These are phyloP conservation scores for Claviceps quebecensis DNA, from an alignment of 2,329 filamentous ascomycete species.

Conservation along the genomic window DNA sequence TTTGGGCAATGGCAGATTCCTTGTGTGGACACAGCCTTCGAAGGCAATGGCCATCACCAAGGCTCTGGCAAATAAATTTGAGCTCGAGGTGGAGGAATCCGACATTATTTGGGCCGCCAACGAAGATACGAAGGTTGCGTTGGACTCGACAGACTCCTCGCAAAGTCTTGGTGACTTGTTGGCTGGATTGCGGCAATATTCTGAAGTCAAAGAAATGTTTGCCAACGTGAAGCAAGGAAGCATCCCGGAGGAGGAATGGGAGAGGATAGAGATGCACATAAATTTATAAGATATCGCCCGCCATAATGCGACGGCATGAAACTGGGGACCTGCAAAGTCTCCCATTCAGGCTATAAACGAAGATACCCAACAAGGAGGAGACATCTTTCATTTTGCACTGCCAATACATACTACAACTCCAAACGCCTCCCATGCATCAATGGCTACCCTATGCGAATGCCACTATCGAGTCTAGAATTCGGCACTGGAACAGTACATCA, in stretches of 20 bases:
- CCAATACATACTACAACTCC: background rate
- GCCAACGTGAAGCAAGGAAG: constrained; percentile 47
- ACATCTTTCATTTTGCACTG: background rate
- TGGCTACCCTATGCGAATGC: background rate
- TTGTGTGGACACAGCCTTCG: constrained; percentile 36
- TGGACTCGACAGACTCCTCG: constrained; percentile 43
- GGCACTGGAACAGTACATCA: too few species aligned
- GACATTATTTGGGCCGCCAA: constrained; percentile 82
- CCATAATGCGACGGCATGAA: background rate
- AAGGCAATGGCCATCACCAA: constrained; percentile 19
- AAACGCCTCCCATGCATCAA: constrained; percentile 6
- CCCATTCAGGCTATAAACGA: too few species aligned
- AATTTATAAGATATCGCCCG: constrained; percentile 23
- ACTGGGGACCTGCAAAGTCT: too few species aligned
- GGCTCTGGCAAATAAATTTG: constrained; percentile 46
- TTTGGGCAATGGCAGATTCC: constrained; percentile 53
- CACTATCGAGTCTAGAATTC: background rate
- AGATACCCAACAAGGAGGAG: background rate
- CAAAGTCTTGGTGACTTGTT: constrained; percentile 46
- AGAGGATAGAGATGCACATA: constrained; percentile 35
- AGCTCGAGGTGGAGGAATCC: constrained; percentile 53
- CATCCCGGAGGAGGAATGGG: constrained; percentile 40
- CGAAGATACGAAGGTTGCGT: constrained; percentile 55
- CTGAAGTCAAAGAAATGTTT: constrained; percentile 67
- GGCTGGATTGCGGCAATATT: constrained; percentile 47